phyloP scores from a whole-genome alignment of 192 early-diverging fungal genomes.

The Backusella morwellensis region DNA sequence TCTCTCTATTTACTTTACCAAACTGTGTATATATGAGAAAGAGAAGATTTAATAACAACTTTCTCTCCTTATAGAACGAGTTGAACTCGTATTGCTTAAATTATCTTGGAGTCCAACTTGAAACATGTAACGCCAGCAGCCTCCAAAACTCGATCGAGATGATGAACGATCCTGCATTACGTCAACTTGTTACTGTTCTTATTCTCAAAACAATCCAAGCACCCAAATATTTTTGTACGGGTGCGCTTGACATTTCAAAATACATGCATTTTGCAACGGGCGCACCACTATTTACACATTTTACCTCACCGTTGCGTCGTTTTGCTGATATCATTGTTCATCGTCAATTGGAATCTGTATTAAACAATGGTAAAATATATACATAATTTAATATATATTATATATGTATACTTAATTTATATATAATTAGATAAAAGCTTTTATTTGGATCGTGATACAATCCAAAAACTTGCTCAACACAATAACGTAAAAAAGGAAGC shows the following conservation, averaged over 20 bases:
- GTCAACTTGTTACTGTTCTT: conserved; percentile 74
- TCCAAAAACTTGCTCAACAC: conserved; percentile 61
- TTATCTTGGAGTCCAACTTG: conserved; percentile 70
- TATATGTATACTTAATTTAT: not conserved
- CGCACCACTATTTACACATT: conserved; percentile 92
- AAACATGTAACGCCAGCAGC: conserved; percentile 57
- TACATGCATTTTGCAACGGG: conserved; percentile 93
- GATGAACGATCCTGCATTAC: conserved; percentile 54
- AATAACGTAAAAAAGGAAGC: conserved; percentile 79
- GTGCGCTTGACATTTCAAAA: conserved; percentile 68
- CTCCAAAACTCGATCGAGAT: conserved; percentile 58
- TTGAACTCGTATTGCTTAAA: not conserved
- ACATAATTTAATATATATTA: not conserved
- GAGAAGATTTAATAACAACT: not conserved
- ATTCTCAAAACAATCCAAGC: conserved; percentile 92
- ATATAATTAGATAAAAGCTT: conserved; percentile 43
- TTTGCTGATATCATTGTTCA: conserved; percentile 99
- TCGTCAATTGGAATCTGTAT: conserved; percentile 73
- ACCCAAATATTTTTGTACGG: conserved; percentile 97
- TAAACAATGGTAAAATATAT: conserved; percentile 15
- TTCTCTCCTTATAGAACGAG: conserved; percentile 13
- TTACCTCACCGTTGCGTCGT: conserved; percentile 95
- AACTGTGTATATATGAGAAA: not conserved
- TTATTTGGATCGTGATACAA: conserved; percentile 51
- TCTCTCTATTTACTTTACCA: not conserved